A percentile compares a stretch with the other conserved stretches of the same genome.
Conservation (phyloP, 2,329 filamentous ascomycete species). For the Exophiala sideris region DNA sequence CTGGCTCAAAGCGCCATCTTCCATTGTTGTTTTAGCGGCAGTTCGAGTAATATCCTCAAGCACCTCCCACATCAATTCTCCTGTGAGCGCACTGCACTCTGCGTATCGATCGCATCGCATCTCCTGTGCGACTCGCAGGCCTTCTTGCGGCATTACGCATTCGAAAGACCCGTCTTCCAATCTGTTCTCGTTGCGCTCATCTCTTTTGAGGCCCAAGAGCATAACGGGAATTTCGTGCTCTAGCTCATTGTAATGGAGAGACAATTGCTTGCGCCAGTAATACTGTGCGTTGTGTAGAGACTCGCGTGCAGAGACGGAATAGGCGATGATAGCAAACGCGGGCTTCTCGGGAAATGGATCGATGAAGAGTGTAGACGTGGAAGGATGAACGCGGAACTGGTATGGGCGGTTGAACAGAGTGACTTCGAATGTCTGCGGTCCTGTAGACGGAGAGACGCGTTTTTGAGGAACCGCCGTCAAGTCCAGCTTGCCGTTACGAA, state of each 20-base stretch:
- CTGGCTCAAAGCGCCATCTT: conserved; percentile 48
- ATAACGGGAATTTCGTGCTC: conserved; percentile 54
- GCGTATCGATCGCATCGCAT: conserved; percentile 61
- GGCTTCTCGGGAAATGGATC: conserved; percentile 55
- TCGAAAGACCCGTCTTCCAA: conserved; percentile 28
- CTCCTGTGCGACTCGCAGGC: conserved; percentile 57
- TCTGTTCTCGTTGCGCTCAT: conserved; percentile 33
- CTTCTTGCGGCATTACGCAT: conserved; percentile 41
- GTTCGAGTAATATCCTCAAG: conserved; percentile 60
- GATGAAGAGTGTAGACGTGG: conserved; percentile 56
- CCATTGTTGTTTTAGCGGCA: conserved; percentile 57
- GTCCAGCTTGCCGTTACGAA: conserved; percentile 31
- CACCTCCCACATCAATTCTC: conserved; percentile 57
- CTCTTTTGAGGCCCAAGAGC: conserved; percentile 58
- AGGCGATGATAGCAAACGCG: conserved; percentile 57
- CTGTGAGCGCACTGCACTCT: conserved; percentile 60
- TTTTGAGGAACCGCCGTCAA: conserved; percentile 32
- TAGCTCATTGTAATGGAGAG: conserved; percentile 47
- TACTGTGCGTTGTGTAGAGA: conserved; percentile 48
- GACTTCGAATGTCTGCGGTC: conserved; percentile 59
- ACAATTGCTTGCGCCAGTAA: conserved; percentile 44
- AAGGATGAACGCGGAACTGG: conserved; percentile 55
- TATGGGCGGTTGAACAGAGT: conserved; percentile 49
- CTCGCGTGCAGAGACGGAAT: conserved; percentile 53
- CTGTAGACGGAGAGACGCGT: conserved; percentile 47